phyloP scores from a whole-genome alignment of 305 asterid genomes.

The Lippia alba region DNA sequence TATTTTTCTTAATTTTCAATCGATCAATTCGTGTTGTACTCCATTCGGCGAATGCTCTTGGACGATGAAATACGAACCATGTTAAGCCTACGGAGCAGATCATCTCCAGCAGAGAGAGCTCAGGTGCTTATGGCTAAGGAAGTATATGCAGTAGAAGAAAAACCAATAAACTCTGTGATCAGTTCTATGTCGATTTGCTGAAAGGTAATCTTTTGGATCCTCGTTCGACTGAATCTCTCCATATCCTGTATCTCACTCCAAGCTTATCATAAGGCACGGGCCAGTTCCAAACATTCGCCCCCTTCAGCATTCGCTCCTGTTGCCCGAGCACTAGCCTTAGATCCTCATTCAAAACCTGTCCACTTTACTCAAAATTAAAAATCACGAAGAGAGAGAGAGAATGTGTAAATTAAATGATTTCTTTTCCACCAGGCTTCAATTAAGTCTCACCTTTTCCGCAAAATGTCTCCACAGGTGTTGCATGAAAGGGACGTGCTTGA shows the following conservation, averaged over 20 bases:
- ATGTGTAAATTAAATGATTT: not conserved
- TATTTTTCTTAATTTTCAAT: conserved; percentile 26
- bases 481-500: conserved; percentile 82
- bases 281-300: conserved; percentile 83
- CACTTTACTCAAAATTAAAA: not conserved
- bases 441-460: conserved; percentile 68
- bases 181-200: conserved; percentile 45
- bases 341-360: conserved; percentile 90
- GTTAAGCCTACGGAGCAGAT: conserved; percentile 23
- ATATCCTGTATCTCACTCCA: conserved; percentile 85
- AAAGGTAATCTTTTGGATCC: conserved; percentile 56
- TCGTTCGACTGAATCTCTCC: conserved; percentile 80
- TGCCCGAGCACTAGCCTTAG: conserved; percentile 85
- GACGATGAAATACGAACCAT: conserved; percentile 16
- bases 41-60: conserved; percentile 20
- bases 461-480: conserved; percentile 83
- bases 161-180: conserved; percentile 9
- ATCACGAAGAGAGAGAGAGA: not conserved
- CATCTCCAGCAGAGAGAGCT: conserved; percentile 27
- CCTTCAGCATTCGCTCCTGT: conserved; percentile 81
- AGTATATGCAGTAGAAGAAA: conserved; percentile 22
- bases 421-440: too few species aligned
- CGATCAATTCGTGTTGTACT: conserved; percentile 32
- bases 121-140: conserved; percentile 25
- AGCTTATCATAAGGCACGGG: conserved; percentile 89